Conservation (phyloP, 1,284 basidiomycete genomes). For the Ceratobasidium sp. region DNA sequence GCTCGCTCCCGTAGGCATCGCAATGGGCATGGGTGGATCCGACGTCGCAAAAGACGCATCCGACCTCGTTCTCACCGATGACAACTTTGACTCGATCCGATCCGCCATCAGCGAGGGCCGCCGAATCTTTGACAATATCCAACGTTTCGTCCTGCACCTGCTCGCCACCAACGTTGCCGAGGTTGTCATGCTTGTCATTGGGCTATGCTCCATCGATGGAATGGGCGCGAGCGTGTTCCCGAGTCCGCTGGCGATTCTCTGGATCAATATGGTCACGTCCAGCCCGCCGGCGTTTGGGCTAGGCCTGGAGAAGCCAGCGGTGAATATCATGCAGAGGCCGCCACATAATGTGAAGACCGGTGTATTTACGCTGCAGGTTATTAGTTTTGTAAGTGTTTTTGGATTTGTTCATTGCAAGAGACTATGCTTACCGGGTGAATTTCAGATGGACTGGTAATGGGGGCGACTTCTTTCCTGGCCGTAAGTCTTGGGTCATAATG, state of each 20-base stretch:
- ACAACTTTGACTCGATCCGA: too few species aligned
- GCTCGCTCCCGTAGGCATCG: slow-evolving; percentile 71
- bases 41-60: too few species aligned
- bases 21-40: too few species aligned
- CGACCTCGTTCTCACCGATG: too few species aligned
- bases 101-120: too few species aligned
- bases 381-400: slow-evolving; percentile 53
- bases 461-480: slow-evolving; percentile 60
- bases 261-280: slow-evolving; percentile 58
- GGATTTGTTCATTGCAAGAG: neutral
- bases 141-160: slow-evolving; percentile 62
- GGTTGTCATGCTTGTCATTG: slow-evolving; percentile 69
- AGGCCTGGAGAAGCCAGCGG: slow-evolving; percentile 67
- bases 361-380: too few species aligned
- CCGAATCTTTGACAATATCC: slow-evolving; percentile 59
- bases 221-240: slow-evolving; percentile 71
- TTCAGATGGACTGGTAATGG: slow-evolving; percentile 71
- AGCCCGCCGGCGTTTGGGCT: slow-evolving; percentile 69
- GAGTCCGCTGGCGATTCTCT: slow-evolving; percentile 70
- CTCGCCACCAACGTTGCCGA: slow-evolving; percentile 72
- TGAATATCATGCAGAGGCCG: too few species aligned
- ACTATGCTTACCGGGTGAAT: neutral
- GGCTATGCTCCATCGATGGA: slow-evolving; percentile 72
- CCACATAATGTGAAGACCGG: too few species aligned
- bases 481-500: slow-evolving; percentile 11